Percentiles rank a stretch among this genome's conserved stretches.
Conservation (phyloP, 306 rosid genomes). For the Trifolium repens region DNA sequence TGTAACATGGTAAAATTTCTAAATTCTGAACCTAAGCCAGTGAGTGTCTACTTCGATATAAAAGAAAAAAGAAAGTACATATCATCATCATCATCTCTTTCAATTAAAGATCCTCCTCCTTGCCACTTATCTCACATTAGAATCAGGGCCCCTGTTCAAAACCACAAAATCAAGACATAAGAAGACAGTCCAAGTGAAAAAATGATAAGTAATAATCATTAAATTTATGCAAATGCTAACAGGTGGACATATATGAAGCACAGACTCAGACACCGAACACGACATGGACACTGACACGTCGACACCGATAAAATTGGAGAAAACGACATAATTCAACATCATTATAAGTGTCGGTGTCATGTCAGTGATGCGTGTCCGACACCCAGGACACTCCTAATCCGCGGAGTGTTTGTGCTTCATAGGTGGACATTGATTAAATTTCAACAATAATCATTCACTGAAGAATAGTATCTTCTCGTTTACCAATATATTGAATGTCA, state of each 20-base stretch:
- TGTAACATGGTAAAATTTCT: slow-evolving; percentile 44
- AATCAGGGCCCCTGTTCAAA: slow-evolving; percentile 59
- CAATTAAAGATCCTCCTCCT: slow-evolving; percentile 46
- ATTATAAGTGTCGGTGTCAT: too few relatives aligned
- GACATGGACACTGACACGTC: too few relatives aligned
- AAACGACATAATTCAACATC: too few relatives aligned
- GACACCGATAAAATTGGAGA: too few relatives aligned
- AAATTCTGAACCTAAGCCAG: slow-evolving; percentile 50
- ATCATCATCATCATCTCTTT: slow-evolving; percentile 47
- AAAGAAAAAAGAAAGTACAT: slow-evolving; percentile 34
- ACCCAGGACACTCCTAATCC: too few relatives aligned
- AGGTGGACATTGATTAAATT: background rate
- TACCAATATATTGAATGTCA: background rate
- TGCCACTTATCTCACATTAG: slow-evolving; percentile 49
- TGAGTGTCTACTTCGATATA: slow-evolving; percentile 36
- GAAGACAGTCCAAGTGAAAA: slow-evolving; percentile 34
- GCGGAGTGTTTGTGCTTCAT: too few relatives aligned
- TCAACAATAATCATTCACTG: background rate
- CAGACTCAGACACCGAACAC: too few relatives aligned
- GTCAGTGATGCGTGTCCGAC: too few relatives aligned
- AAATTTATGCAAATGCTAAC: slow-evolving; percentile 11
- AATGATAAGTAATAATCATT: background rate
- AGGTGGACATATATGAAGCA: background rate
- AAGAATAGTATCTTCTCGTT: background rate
- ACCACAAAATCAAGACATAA: slow-evolving; percentile 44